A percentile compares a stretch with the other conserved stretches of the same genome.
phyloP scores from a whole-genome alignment of 768 basidiomycete genomes.

The Mycena floridula region DNA sequence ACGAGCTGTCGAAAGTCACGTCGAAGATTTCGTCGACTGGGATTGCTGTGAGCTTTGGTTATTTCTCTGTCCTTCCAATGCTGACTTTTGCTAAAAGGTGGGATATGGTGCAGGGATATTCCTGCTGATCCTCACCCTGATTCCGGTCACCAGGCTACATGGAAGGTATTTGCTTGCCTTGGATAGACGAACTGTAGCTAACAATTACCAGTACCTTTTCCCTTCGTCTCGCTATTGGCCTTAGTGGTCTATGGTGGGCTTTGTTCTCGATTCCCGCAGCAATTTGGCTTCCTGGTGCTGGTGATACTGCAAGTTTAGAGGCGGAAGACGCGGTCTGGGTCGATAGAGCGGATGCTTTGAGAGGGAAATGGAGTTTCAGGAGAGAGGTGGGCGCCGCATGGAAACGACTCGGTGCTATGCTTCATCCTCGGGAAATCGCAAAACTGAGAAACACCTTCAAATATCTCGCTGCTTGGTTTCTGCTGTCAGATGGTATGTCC shows the following conservation, averaged over 20 bases:
- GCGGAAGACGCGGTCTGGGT: conserved; percentile 12
- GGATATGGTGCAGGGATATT: conserved; percentile 84
- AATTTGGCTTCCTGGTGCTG: conserved; percentile 56
- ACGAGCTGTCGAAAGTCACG: conserved; percentile 62
- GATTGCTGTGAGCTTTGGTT: conserved; percentile 47
- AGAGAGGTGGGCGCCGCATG: conserved; percentile 65
- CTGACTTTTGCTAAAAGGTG: background rate
- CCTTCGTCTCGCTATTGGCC: conserved; percentile 75
- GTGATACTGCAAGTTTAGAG: conserved; percentile 9
- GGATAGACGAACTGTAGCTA: too few relatives aligned
- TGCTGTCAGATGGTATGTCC: conserved; percentile 79
- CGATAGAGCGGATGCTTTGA: conserved; percentile 9
- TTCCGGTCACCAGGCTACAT: conserved; percentile 69
- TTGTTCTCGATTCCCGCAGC: conserved; percentile 75
- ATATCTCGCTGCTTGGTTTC: conserved; percentile 91
- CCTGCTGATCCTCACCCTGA: conserved; percentile 62
- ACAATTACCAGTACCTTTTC: conserved; percentile 78
- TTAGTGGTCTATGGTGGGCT: conserved; percentile 88
- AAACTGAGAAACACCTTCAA: conserved; percentile 78
- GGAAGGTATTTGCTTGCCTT: too few relatives aligned
- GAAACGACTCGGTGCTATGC: conserved; percentile 69
- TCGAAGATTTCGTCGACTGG: conserved; percentile 81
- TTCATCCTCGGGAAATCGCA: conserved; percentile 66
- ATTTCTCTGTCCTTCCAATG: background rate
- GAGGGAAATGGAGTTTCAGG: conserved; percentile 35